Base-by-base conservation (phyloP, 2,329 filamentous ascomycete species). In the Alternaria sp. region DNA sequence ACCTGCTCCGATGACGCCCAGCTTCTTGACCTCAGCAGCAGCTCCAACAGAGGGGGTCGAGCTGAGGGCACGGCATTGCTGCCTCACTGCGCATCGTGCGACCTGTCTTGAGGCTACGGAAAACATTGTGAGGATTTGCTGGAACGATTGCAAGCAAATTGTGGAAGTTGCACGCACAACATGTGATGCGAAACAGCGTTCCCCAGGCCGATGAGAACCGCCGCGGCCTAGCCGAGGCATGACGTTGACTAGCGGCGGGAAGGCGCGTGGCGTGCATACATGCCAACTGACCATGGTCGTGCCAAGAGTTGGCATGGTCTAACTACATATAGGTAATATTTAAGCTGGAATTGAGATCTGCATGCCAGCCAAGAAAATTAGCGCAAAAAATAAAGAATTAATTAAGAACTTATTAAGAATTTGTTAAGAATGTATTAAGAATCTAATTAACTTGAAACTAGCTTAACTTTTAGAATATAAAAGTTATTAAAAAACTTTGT, bases 1-100 rank as follows among this genome's bases (percentile, higher is more conserved):
- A 28, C 95, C 95, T 52, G 94, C 93, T 66, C 95, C 95, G 73
- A 99, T 85, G 49, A 99, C 94, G 73, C 94, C 95, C 40, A 99
- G 81, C 67, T 86, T 90, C 81, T 93, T 96, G 62, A 99, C 89
- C 73, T 93, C 87, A 55, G 88, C 87, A 60, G 82, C 82, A 63
- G 86, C 87, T 69, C 84, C 83, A 13, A 73, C 54, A 44, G 83
- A 80, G 42, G 87, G 79, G 37, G 85, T 87, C 33, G 88, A 88
- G 81, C 90, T 93, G 80, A 96, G 96, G 71, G 66, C 60, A 48
- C 80, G 80, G 66, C 75, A 77, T 75, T 77, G 75, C 58, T 67
- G 67, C 54, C 64, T 65, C 17, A 51, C 57, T 28, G 58, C 62
- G 37, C 60, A 63, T 13, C 72, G 69, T 26, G 69, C 53, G 5